Evolutionary conservation across 2,329 filamentous ascomycete genomes (phyloP).

Genomic region (Beauveria caledonica): DNA sequence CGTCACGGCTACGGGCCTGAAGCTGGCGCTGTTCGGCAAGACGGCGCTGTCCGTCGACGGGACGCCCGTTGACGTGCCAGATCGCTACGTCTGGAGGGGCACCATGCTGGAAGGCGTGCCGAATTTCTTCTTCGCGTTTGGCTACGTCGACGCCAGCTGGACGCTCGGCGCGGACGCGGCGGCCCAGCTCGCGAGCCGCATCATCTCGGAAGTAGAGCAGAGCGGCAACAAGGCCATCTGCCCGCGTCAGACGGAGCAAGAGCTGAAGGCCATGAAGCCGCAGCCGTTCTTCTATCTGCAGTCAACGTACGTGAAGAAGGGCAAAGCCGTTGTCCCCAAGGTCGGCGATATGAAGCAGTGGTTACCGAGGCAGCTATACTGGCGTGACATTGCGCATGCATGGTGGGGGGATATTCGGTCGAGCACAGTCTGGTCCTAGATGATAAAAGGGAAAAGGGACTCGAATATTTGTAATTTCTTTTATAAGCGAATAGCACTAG

Average conservation of each 20-base stretch:
- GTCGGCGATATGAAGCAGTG: background rate
- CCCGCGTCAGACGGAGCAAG: background rate
- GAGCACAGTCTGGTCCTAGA: background rate
- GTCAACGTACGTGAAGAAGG: constrained; percentile 6
- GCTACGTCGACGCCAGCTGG: constrained; percentile 60
- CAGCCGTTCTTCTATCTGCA: background rate
- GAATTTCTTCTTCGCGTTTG: constrained; percentile 53
- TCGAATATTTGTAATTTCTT: no score
- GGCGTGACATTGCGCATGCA: background rate
- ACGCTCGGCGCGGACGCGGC: constrained; percentile 58
- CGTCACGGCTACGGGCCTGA: constrained; percentile 60
- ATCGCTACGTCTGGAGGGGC: constrained; percentile 54
- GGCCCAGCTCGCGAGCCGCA: constrained; percentile 33
- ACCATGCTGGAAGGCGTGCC: constrained; percentile 60
- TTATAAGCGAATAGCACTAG: no score
- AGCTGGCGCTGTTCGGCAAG: constrained; percentile 48
- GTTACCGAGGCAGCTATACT: background rate
- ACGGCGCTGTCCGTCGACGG: constrained; percentile 47
- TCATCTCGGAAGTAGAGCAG: constrained; percentile 41
- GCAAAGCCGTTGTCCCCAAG: background rate
- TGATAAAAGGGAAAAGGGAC: no score
- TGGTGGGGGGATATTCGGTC: constrained; percentile 6
- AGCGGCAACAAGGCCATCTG: constrained; percentile 24
- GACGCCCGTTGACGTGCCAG: constrained; percentile 33
- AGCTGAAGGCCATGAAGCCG: background rate